Conservation (phyloP, 768 basidiomycete genomes). For the Mycena haematopus region DNA sequence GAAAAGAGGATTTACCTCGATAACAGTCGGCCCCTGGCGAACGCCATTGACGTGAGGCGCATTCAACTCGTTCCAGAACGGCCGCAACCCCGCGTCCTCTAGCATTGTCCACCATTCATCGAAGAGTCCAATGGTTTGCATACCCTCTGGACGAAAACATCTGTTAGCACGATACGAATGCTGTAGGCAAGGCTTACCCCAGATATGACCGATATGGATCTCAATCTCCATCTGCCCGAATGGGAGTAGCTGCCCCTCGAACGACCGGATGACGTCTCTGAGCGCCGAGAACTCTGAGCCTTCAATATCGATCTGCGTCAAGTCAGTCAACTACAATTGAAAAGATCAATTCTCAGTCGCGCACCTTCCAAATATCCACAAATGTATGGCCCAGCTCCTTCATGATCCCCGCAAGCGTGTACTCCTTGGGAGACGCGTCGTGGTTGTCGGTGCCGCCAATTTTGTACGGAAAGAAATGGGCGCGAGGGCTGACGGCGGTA, state of each 20-base stretch:
- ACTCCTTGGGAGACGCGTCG: slow-evolving; percentile 42
- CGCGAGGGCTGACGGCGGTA: slow-evolving; percentile 38
- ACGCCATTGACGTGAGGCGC: no score
- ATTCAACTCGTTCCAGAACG: no score
- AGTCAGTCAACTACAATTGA: background rate
- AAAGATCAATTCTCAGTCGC: background rate
- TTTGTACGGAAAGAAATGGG: slow-evolving; percentile 52
- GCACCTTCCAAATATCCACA: slow-evolving; percentile 16
- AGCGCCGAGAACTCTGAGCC: slow-evolving; percentile 56
- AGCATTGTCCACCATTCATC: no score
- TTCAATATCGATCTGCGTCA: slow-evolving; percentile 53
- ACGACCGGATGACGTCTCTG: slow-evolving; percentile 46
- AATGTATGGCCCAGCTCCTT: slow-evolving; percentile 44
- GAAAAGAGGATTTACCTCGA: no score
- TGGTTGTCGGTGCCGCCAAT: slow-evolving; percentile 46
- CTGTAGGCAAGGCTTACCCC: slow-evolving; percentile 15
- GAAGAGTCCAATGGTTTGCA: no score
- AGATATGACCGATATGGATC: slow-evolving; percentile 41
- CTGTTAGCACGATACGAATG: no score
- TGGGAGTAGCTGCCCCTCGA: slow-evolving; percentile 45
- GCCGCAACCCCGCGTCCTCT: no score
- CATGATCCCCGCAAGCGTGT: slow-evolving; percentile 53
- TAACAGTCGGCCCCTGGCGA: no score
- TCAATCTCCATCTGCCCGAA: slow-evolving; percentile 57
- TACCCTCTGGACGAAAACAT: no score